These are phyloP conservation scores for Globisporangium carolinianum DNA, from an alignment of 352 stramenopile species.

Conservation along the genomic window DNA sequence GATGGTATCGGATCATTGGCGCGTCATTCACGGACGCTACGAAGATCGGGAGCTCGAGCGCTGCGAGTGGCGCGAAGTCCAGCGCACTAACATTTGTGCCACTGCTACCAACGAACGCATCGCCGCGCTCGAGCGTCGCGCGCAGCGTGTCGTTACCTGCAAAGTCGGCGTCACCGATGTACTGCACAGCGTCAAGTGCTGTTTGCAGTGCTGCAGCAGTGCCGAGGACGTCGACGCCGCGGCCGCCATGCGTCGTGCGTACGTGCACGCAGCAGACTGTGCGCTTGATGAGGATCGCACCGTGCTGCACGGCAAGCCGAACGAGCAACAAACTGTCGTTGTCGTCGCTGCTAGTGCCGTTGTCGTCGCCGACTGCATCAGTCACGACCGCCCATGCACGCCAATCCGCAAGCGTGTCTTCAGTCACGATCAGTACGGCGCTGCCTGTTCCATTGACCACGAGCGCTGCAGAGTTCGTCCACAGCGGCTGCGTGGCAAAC, in stretches of 20 bases:
- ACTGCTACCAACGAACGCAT: not conserved
- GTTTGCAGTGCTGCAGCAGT: constrained; percentile 1
- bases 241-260: not conserved
- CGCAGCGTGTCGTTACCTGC: constrained; percentile 11
- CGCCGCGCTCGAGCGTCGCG: not conserved
- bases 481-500: not conserved
- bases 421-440: not conserved
- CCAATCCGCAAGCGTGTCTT: constrained; percentile 2
- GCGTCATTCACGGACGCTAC: constrained; percentile 10
- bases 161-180: constrained; percentile 15
- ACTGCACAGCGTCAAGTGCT: constrained; percentile 10
- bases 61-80: not conserved
- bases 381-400: constrained; percentile 2
- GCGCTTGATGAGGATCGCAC: constrained; percentile 3
- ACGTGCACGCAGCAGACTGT: constrained; percentile 12
- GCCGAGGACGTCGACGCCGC: constrained; percentile 5
- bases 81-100: not conserved
- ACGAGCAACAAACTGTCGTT: constrained; percentile 4
- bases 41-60: not conserved
- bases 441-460: too few relatives aligned
- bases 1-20: constrained; percentile 2
- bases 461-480: too few relatives aligned
- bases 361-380: not conserved
- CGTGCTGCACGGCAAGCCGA: constrained; percentile 1
- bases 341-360: not conserved